A percentile compares a stretch with the other conserved stretches of the same genome.
phyloP scores from a whole-genome alignment of 306 rosid species.

The Luffa aegyptiaca region DNA sequence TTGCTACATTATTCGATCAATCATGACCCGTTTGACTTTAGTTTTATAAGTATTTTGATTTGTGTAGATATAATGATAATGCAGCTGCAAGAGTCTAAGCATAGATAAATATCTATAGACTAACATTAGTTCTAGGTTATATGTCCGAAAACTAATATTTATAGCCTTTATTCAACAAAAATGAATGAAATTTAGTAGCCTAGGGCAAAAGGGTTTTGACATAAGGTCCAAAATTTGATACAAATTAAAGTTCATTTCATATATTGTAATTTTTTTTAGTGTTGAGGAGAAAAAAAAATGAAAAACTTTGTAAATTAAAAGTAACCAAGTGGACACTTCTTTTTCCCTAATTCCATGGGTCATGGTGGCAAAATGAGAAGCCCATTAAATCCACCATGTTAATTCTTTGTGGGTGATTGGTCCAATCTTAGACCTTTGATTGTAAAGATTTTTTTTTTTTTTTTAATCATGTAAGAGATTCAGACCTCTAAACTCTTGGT shows the following conservation, averaged over 20 bases:
- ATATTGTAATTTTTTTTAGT: background rate
- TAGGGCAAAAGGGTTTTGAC: no score
- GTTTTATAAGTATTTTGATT: background rate
- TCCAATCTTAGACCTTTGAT: background rate
- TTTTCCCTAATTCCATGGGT: slow-evolving; percentile 1
- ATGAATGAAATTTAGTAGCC: no score
- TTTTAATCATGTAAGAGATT: no score
- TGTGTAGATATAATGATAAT: no score
- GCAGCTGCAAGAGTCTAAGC: no score
- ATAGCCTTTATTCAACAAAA: no score
- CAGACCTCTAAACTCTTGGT: no score
- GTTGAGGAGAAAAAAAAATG: background rate
- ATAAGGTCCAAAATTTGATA: no score
- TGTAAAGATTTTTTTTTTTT: no score
- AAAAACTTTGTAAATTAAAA: background rate
- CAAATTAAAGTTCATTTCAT: background rate
- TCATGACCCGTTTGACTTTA: background rate
- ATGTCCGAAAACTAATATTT: no score
- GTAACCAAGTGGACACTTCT: background rate
- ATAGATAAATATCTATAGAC: no score
- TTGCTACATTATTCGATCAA: background rate
- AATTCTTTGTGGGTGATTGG: background rate
- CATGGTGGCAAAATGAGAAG: background rate
- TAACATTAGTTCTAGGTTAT: no score
- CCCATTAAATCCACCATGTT: background rate